Percentiles rank a stretch among this genome's conserved stretches.
Evolutionary conservation across 2,329 filamentous ascomycete species (phyloP).

Genomic region (Aspergillus quadricinctus): DNA sequence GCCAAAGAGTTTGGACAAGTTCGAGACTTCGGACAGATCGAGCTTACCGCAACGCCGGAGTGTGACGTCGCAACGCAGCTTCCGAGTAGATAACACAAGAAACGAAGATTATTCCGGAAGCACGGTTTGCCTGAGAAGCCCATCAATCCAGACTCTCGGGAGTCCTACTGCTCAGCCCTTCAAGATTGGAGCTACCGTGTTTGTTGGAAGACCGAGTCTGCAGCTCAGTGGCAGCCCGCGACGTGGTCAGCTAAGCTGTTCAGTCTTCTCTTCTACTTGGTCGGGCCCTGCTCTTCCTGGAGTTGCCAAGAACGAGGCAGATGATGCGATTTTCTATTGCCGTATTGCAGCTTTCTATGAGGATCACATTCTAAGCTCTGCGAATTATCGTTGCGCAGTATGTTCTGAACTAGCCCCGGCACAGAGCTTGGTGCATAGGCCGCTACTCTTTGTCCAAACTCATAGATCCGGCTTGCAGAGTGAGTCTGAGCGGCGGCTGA

Average conservation of each 20-base stretch:
- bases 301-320: conserved; percentile 4
- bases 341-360: conserved; percentile 15
- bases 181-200: conserved; percentile 10
- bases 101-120: background rate
- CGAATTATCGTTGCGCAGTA: conserved; percentile 18
- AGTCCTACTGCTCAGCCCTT: background rate
- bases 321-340: conserved; percentile 12
- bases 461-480: background rate
- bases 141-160: background rate
- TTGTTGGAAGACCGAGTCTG: conserved; percentile 17
- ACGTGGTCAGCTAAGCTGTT: conserved; percentile 11
- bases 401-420: conserved; percentile 13
- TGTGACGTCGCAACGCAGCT: background rate
- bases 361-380: conserved; percentile 11
- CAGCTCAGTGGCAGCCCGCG: conserved; percentile 1
- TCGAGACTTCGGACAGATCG: background rate
- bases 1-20: background rate
- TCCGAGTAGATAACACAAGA: background rate
- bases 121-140: background rate
- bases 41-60: background rate
- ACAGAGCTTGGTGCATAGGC: conserved; percentile 15
- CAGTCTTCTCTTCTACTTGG: conserved; percentile 18
- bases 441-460: conserved; percentile 15
- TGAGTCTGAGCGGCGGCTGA: conserved; percentile 4
- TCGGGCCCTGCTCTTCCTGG: conserved; percentile 6